Evolutionary conservation across 1,284 basidiomycete genomes (phyloP), one percentile per base, ranked within the genome.

Genomic region (Wolfiporia cocos): DNA sequence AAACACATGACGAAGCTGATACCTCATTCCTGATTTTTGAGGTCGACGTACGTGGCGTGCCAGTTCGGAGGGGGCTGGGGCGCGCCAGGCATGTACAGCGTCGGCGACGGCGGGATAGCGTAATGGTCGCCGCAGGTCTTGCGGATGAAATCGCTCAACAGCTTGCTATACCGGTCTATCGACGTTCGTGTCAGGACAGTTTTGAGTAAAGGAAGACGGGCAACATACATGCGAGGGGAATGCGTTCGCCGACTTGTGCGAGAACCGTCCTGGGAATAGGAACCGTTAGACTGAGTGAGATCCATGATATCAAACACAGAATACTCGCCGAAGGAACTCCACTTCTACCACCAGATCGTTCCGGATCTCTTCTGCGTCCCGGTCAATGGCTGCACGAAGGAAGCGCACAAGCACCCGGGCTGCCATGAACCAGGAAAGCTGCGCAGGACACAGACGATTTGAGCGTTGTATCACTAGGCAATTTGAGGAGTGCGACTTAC

Each of bases 341-440:
- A 86, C 61, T 56, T 87, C 83, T 17, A 69, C 63, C n/a, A 70
- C 70, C 3, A 86, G 59, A 6, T 73, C 76, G 2, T 69, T 53
- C 17, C 74, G 66, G 52, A 82, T 76, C 22, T 78, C 72, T 26
- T 63, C 54, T 39, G 67, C 70, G 22, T 72, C 69, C 7, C 69
- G 67, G 34, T 79, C 71, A 21, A 76, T 64, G 3, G 79, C 76
- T 28, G 74, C 74, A 48, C 75, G 70, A 21, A 81, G 59, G 56
- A 85, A 82, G 15, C 81, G 72, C 7, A 76, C 70, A 19, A 87
- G 67, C 6, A 84, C 77, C 19, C 80, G 68, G 1, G 80, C 82
- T 30, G 72, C 72, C 43, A 73, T 68, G 55, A 81, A 84, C 79
- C 81, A 86, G 47, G 72, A 75, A 48, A 82, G 78, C 81, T 86